Conservation (phyloP, 345 rosid species). For the Sonneratia caseolaris region DNA sequence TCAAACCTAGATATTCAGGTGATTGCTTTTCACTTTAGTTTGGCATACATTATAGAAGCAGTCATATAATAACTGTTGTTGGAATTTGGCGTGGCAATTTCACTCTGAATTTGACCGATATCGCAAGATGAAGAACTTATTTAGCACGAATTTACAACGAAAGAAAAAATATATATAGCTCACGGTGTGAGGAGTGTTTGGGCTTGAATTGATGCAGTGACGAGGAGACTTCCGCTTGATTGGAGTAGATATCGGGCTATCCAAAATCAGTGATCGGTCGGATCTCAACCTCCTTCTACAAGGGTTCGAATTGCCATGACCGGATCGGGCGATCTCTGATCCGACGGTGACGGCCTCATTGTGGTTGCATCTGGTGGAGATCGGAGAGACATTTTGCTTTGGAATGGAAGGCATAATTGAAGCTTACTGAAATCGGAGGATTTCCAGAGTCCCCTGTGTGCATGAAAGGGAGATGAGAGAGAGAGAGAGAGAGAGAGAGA, state of each 20-base stretch:
- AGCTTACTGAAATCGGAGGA: neutral
- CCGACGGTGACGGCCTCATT: conserved; percentile 17
- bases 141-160: neutral
- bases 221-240: conserved; percentile 46
- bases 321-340: conserved; percentile 28
- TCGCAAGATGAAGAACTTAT: too few species aligned
- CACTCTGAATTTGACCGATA: neutral
- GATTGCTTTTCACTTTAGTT: neutral
- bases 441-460: neutral
- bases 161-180: conserved; percentile 6
- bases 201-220: conserved; percentile 28
- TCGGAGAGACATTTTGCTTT: conserved; percentile 31
- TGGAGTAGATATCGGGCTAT: conserved; percentile 18
- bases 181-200: conserved; percentile 18
- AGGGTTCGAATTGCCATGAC: conserved; percentile 24
- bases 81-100: neutral
- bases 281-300: conserved; percentile 54
- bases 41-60: neutral
- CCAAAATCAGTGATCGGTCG: conserved; percentile 10
- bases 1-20: neutral
- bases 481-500: neutral
- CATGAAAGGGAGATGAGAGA: neutral
- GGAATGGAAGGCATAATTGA: conserved; percentile 50
- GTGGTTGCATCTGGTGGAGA: conserved; percentile 4
- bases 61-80: neutral